These are phyloP conservation scores for Phytophthora aleatoria DNA, from an alignment of 352 stramenopile genomes.

Conservation along the genomic window DNA sequence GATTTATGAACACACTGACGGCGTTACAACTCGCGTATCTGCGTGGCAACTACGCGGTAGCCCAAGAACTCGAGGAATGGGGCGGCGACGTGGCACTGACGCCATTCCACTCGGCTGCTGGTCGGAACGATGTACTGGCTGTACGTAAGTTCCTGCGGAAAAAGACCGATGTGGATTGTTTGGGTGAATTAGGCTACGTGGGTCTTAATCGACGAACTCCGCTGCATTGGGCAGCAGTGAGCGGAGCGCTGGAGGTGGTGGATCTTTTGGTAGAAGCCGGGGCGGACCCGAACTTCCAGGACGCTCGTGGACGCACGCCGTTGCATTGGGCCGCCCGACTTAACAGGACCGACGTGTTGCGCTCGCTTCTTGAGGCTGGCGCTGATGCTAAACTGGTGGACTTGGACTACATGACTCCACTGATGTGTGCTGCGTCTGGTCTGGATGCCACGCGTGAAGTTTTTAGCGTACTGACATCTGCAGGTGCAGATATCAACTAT, in stretches of 20 bases:
- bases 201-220: slow-evolving; percentile 81
- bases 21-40: slow-evolving; percentile 80
- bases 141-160: slow-evolving; percentile 74
- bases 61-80: slow-evolving; percentile 79
- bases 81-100: slow-evolving; percentile 81
- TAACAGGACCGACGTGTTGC: slow-evolving; percentile 60
- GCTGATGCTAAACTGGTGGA: slow-evolving; percentile 57
- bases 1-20: slow-evolving; percentile 83
- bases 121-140: slow-evolving; percentile 51
- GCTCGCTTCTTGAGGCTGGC: slow-evolving; percentile 45
- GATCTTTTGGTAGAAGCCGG: slow-evolving; percentile 72
- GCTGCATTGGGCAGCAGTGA: slow-evolving; percentile 82
- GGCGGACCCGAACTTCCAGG: slow-evolving; percentile 79
- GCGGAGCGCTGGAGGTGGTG: slow-evolving; percentile 54
- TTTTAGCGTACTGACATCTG: slow-evolving; percentile 53
- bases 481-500: slow-evolving; percentile 80
- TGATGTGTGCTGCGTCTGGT: slow-evolving; percentile 66
- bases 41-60: slow-evolving; percentile 76
- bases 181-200: slow-evolving; percentile 83
- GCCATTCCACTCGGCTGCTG: slow-evolving; percentile 73
- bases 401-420: slow-evolving; percentile 65
- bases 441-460: slow-evolving; percentile 53
- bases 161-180: slow-evolving; percentile 61
- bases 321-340: slow-evolving; percentile 80
- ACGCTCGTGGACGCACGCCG: slow-evolving; percentile 64